Evolutionary conservation across 768 basidiomycete species (phyloP), one percentile per base, ranked within the genome.

Genomic region (Lactarius sanguifluus): DNA sequence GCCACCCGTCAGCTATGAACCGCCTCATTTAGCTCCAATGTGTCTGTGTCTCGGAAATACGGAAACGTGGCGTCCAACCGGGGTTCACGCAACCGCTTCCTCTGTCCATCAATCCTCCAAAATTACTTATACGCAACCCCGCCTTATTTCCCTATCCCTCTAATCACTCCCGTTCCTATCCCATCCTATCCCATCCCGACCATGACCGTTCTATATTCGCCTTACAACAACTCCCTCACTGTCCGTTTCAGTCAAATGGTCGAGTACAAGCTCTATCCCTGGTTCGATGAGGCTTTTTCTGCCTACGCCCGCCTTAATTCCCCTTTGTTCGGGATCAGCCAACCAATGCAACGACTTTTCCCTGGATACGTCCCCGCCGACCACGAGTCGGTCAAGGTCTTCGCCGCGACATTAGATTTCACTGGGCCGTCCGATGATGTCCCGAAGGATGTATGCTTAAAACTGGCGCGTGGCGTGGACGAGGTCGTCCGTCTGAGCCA

Each of bases 381-480:
- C 2, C 20, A 58, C 20, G 30, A 62, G 4, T 58, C 52, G 1
- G 18, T 25, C 25, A 60, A 52, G 3, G 62, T 64, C 2, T 67
- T 67, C 62, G 66, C 66, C n/a, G 62, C 62, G 41, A 47, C 66
- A 50, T 20, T 67, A 2, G 62, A 67, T 10, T 60, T 64, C 57
- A 20, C 25, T 1, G 58, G 66, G 10, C 36, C 66, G 15, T 32
- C 43, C 23, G 34, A 64, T 23, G 62, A 28, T 13, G 34, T 64
- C 52, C 66, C 66, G 18, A 43, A 40, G 52, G n/a, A 56, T 10
- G 58, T 67, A 7, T 67, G 66, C n/a, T 25, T 64, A 7, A 67
- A 67, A 38, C 5, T 67, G 25, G 66, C 66, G 0, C 66, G 62
- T 13, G 66, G 66, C 8, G 61, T 64, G 16, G 66, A 67, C 34